Conservation (phyloP, 768 basidiomycete species). For the Porphyrellus cyaneotinctus region DNA sequence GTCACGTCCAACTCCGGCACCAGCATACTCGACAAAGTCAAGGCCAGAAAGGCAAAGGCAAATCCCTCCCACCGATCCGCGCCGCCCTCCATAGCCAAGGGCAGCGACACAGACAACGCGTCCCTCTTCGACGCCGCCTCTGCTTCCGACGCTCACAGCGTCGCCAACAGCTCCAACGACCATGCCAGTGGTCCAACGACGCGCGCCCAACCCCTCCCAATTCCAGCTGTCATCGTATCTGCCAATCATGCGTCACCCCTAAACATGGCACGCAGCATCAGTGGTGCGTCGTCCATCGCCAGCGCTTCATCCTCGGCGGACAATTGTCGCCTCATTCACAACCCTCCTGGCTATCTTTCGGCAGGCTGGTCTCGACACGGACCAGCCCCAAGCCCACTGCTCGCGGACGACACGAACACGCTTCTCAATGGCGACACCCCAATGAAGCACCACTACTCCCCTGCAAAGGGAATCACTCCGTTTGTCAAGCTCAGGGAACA, state of each 20-base stretch:
- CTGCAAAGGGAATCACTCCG: constrained; percentile 57
- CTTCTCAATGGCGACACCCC: neutral
- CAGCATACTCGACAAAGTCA: constrained; percentile 42
- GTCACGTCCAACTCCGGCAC: constrained; percentile 38
- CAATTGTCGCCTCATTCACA: constrained; percentile 1
- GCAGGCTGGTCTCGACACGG: constrained; percentile 24
- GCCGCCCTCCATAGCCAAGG: constrained; percentile 1
- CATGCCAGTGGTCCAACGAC: neutral
- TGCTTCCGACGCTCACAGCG: constrained; percentile 26
- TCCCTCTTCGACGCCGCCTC: constrained; percentile 25
- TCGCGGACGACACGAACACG: neutral
- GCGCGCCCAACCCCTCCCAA: constrained; percentile 2
- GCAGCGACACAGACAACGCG: constrained; percentile 25
- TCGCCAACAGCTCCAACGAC: constrained; percentile 26
- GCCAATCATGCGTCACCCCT: constrained; percentile 14
- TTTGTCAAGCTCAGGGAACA: constrained; percentile 63
- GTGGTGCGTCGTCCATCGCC: constrained; percentile 21
- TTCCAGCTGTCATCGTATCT: constrained; percentile 30
- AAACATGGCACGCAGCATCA: constrained; percentile 14
- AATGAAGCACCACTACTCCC: constrained; percentile 21
- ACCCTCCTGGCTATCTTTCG: constrained; percentile 22
- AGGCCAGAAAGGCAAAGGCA: constrained; percentile 21
- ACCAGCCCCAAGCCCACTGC: neutral
- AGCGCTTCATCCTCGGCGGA: constrained; percentile 21
- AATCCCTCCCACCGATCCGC: neutral